Percentiles rank a stretch among this genome's conserved stretches.
Evolutionary conservation across 2,329 filamentous ascomycete species (phyloP).

Genomic region (Fonsecaea monophora): DNA sequence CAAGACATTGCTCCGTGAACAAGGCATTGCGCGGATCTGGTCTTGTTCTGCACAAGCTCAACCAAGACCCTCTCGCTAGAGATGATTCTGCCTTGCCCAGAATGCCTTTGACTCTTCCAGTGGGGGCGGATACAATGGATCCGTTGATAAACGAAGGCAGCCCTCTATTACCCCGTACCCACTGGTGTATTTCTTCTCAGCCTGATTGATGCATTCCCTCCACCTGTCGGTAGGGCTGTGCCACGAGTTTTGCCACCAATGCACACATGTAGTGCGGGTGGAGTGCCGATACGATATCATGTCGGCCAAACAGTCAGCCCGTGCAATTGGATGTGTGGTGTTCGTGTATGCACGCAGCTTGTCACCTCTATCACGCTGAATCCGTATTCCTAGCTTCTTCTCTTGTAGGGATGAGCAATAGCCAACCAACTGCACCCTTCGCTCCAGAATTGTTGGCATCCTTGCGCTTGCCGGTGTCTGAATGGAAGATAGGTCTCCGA

Average conservation of each 20-base stretch:
- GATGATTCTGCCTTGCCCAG: not conserved
- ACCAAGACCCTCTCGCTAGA: not conserved
- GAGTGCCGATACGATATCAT: not conserved
- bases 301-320: not conserved
- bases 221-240: not conserved
- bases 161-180: not conserved
- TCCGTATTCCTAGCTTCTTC: not conserved
- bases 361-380: not conserved
- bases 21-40: not conserved
- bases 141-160: not conserved
- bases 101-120: not conserved
- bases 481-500: slow-evolving; percentile 19
- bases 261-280: not conserved
- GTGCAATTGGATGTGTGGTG: not conserved
- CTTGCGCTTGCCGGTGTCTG: slow-evolving; percentile 20
- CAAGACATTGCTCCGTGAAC: not conserved
- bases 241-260: not conserved
- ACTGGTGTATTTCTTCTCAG: not conserved
- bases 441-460: slow-evolving; percentile 20
- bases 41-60: slow-evolving; percentile 1
- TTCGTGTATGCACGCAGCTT: not conserved
- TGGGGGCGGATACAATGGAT: not conserved
- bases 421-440: slow-evolving; percentile 18
- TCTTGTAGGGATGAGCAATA: not conserved
- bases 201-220: not conserved